A percentile compares a stretch with the other conserved stretches of the same genome.
These are phyloP conservation scores for Neurospora terricola DNA, from an alignment of 495 filamentous ascomycete genomes.

Conservation along the genomic window DNA sequence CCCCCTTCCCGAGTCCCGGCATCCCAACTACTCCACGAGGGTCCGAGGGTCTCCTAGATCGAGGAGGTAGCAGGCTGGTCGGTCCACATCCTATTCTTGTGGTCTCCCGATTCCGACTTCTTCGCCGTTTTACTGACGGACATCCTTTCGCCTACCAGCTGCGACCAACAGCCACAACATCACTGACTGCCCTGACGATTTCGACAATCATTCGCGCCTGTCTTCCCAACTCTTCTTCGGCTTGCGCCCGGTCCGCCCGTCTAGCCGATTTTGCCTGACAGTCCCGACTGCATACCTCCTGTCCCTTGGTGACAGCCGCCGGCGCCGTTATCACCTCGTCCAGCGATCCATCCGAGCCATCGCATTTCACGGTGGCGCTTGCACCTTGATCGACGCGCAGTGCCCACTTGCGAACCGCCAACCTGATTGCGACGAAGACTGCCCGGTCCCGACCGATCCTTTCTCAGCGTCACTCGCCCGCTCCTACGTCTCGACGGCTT, in stretches of 20 bases:
- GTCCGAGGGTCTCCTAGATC: neutral
- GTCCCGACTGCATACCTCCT: neutral
- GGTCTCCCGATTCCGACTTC: neutral
- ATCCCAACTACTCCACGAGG: neutral
- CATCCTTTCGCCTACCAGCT: neutral
- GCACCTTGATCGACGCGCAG: neutral
- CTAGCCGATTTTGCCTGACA: neutral
- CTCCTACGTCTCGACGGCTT: neutral
- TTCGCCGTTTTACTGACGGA: neutral
- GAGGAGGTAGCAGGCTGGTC: neutral
- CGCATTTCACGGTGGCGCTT: neutral
- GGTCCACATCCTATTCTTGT: neutral
- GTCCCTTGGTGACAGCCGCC: neutral
- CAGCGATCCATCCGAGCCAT: neutral
- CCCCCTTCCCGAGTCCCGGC: neutral
- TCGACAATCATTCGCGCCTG: neutral
- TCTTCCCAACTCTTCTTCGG: neutral
- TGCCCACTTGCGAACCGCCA: neutral
- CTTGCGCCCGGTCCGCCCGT: neutral
- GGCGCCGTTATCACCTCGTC: neutral
- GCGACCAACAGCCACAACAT: neutral
- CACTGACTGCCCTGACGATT: neutral
- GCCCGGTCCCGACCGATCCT: neutral
- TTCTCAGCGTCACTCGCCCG: neutral
- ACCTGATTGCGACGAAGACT: neutral